Conservation (phyloP, 2,329 filamentous ascomycete species). For the Pyricularia sp. region DNA sequence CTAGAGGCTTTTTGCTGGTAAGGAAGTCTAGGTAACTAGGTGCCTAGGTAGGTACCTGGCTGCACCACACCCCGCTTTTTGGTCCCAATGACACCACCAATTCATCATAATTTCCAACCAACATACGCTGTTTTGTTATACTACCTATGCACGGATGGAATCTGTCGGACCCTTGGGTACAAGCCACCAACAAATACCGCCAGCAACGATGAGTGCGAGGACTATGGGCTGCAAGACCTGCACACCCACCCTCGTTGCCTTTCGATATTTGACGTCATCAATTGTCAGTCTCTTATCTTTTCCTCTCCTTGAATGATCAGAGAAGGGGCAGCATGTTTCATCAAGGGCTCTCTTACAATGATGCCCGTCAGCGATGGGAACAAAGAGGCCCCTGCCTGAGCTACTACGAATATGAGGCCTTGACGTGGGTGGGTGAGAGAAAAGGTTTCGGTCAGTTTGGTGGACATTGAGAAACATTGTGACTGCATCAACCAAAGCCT, state of each 20-base stretch:
- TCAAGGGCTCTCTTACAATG: not conserved
- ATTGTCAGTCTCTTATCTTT: not conserved
- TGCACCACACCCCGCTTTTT: not conserved
- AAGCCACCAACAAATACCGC: constrained; percentile 29
- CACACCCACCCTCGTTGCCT: constrained; percentile 45
- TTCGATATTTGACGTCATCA: constrained; percentile 26
- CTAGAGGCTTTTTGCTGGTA: not conserved
- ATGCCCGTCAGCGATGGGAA: constrained; percentile 39
- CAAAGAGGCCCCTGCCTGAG: constrained; percentile 57
- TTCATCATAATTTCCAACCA: not conserved
- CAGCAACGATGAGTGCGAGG: constrained; percentile 31
- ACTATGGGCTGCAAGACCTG: constrained; percentile 43
- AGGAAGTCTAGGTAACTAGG: not conserved
- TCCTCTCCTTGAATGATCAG: no score
- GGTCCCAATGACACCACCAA: not conserved
- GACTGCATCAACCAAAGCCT: not conserved
- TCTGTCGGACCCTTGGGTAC: not conserved
- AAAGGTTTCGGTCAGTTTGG: not conserved
- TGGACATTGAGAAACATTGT: not conserved
- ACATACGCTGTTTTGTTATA: not conserved
- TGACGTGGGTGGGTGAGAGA: constrained; percentile 46
- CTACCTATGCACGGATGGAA: not conserved
- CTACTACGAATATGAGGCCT: constrained; percentile 65
- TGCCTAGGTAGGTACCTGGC: not conserved
- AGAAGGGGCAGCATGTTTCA: no score